Evolutionary conservation across 176 grass and related monocot species (phyloP).

Genomic region (Pharus latifolius): DNA sequence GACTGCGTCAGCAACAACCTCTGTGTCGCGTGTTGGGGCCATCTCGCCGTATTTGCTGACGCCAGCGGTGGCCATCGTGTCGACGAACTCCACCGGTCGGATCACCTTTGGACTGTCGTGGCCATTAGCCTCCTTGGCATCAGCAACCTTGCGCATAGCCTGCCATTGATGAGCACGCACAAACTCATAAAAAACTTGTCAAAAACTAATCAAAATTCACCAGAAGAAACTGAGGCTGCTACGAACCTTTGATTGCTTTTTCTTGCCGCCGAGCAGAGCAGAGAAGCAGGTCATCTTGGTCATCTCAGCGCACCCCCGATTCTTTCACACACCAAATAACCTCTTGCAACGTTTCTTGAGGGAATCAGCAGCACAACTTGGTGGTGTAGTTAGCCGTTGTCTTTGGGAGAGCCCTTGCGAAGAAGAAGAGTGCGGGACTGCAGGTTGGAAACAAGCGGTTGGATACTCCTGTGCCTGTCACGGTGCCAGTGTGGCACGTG

Average conservation of each 20-base stretch:
- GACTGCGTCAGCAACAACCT: neutral
- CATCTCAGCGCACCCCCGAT: constrained; percentile 26
- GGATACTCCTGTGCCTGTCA: constrained; percentile 37
- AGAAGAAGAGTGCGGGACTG: constrained; percentile 28
- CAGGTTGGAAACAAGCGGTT: constrained; percentile 15
- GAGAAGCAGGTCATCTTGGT: constrained; percentile 57
- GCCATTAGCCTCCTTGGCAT: constrained; percentile 24
- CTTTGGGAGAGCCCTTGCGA: constrained; percentile 42
- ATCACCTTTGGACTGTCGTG: constrained; percentile 45
- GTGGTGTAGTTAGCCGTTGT: constrained; percentile 32
- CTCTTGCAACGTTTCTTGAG: neutral
- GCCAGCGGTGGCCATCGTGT: neutral
- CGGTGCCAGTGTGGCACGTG: constrained; percentile 43
- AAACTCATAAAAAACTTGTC: neutral
- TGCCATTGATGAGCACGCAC: constrained; percentile 5
- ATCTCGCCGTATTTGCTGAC: neutral
- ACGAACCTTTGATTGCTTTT: constrained; percentile 51
- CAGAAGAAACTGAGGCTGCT: neutral
- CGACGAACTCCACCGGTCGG: constrained; percentile 59
- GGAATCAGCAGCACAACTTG: neutral
- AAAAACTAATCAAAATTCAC: neutral
- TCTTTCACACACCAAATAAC: neutral
- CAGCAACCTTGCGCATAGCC: constrained; percentile 21
- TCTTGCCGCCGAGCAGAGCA: constrained; percentile 36
- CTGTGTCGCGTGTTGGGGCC: neutral